Base-by-base conservation (phyloP, 2,329 filamentous ascomycete species). In the Penicillium sp. region DNA sequence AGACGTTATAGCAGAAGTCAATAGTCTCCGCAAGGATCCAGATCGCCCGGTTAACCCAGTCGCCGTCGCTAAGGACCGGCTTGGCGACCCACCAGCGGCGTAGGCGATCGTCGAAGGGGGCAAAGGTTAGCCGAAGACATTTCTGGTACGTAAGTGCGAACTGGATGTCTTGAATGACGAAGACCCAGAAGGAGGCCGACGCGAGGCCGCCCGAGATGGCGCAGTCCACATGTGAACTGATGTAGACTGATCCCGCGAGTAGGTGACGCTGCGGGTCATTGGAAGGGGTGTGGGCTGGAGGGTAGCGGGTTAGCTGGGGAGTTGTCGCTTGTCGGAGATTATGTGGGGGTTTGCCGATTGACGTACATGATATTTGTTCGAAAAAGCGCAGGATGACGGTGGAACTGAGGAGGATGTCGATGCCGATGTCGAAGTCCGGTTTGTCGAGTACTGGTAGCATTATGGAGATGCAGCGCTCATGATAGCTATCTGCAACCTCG, bases 371-470 rank as follows among this genome's bases (percentile, higher is more conserved):
- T 26, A 71, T 65, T 48, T 69, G 68, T 43, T 71, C 68, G 37
- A 70, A 69, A 23, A 70, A 69, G 30, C 68, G 68, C 7, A 71
- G 59, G 32, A 70, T 69, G 3, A 70, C 67, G 2, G 68, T 70
- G 6, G 68, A 69, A 1, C 66, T 64, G 9, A 71, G 65, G 9
- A 71, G 62, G 17, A 68, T 65, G 21, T 71, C 68, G 32, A 71
- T 65, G 12, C 62, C 61, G 30, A 67, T 69, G 12, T 64, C 55
- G 27, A 60, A 66, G 20, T 68, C 61, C 15, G 58, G 59, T 32
- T 65, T 68, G 42, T 68, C 68, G 17, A 71, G 57, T 1, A 65
- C 64, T 0, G 68, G 66, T 3, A 70, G 59, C 55, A 71, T 66
- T 15, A 71, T 71, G 18, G 63, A 65, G 41, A 71, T 63, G 45